These are phyloP conservation scores for Ascosphaera pollenicola DNA, from an alignment of 2,329 filamentous ascomycete genomes.

Conservation along the genomic window DNA sequence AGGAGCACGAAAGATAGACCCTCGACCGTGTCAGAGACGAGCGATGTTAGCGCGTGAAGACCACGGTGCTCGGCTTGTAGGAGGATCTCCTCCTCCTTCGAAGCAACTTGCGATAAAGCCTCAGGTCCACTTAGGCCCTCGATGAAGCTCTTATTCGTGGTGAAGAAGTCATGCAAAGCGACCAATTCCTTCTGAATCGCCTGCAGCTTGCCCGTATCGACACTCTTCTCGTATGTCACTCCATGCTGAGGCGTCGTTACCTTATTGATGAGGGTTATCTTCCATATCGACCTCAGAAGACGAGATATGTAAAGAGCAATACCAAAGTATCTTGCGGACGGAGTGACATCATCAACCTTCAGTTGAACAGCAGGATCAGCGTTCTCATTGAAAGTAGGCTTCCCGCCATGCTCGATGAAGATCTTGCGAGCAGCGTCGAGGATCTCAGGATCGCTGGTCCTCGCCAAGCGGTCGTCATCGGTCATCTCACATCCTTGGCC, in stretches of 20 bases:
- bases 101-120: slow-evolving; percentile 53
- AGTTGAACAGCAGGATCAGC: slow-evolving; percentile 37
- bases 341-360: slow-evolving; percentile 59
- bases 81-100: slow-evolving; percentile 75
- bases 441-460: slow-evolving; percentile 60
- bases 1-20: slow-evolving; percentile 92
- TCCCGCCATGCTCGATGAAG: slow-evolving; percentile 83
- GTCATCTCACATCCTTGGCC: slow-evolving; percentile 74
- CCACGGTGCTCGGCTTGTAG: slow-evolving; percentile 88
- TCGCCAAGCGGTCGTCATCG: slow-evolving; percentile 44
- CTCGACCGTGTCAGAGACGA: slow-evolving; percentile 82
- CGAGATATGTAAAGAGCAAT: slow-evolving; percentile 72
- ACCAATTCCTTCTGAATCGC: slow-evolving; percentile 62
- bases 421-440: slow-evolving; percentile 65
- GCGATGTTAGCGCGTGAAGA: slow-evolving; percentile 60
- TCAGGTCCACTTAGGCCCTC: slow-evolving; percentile 85
- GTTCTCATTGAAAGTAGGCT: slow-evolving; percentile 65
- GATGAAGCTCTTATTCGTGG: slow-evolving; percentile 74
- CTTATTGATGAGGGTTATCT: slow-evolving; percentile 45
- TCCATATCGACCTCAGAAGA: slow-evolving; percentile 79
- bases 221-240: slow-evolving; percentile 41
- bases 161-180: slow-evolving; percentile 58
- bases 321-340: slow-evolving; percentile 76
- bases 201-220: slow-evolving; percentile 46
- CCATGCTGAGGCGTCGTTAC: slow-evolving; percentile 33